phyloP scores from a whole-genome alignment of 768 basidiomycete genomes.

The Rhizopogon vulgaris region DNA sequence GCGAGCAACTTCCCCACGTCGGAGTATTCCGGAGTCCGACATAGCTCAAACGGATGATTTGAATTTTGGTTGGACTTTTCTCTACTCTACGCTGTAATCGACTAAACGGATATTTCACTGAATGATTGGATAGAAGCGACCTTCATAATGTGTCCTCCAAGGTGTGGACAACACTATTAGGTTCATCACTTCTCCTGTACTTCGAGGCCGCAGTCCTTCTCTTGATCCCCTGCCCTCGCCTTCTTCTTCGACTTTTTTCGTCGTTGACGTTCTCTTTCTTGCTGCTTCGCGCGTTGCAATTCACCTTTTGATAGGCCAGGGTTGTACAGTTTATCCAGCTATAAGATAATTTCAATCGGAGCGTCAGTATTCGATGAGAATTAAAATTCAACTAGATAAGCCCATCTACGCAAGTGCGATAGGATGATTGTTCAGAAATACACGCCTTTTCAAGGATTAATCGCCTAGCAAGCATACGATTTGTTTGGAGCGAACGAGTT shows the following conservation, averaged over 20 bases:
- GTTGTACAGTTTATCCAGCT: slow-evolving; percentile 70
- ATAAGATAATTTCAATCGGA: neutral
- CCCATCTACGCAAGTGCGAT: slow-evolving; percentile 13
- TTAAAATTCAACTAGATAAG: neutral
- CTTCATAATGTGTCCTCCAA: neutral
- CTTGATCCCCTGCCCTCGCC: slow-evolving; percentile 16
- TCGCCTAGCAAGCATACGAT: slow-evolving; percentile 71
- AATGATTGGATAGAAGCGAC: neutral
- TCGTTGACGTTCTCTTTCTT: slow-evolving; percentile 68
- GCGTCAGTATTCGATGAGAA: neutral
- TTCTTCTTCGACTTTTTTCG: slow-evolving; percentile 79
- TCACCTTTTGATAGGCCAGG: slow-evolving; percentile 74
- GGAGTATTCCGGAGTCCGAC: slow-evolving; percentile 15
- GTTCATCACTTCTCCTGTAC: slow-evolving; percentile 9
- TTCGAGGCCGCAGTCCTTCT: slow-evolving; percentile 15
- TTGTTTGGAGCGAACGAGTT: slow-evolving; percentile 76
- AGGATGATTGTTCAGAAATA: slow-evolving; percentile 15
- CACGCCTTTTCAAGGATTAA: slow-evolving; percentile 72
- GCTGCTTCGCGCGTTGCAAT: slow-evolving; percentile 62
- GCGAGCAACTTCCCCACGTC: slow-evolving; percentile 2
- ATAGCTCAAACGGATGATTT: neutral
- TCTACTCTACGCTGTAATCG: neutral
- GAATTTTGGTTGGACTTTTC: neutral
- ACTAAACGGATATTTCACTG: too few relatives aligned
- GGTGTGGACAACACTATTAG: neutral